Percentiles rank a stretch among this genome's conserved stretches.
These are phyloP conservation scores for Fusarium sp. DNA, from an alignment of 2,329 filamentous ascomycete species.

Conservation along the genomic window DNA sequence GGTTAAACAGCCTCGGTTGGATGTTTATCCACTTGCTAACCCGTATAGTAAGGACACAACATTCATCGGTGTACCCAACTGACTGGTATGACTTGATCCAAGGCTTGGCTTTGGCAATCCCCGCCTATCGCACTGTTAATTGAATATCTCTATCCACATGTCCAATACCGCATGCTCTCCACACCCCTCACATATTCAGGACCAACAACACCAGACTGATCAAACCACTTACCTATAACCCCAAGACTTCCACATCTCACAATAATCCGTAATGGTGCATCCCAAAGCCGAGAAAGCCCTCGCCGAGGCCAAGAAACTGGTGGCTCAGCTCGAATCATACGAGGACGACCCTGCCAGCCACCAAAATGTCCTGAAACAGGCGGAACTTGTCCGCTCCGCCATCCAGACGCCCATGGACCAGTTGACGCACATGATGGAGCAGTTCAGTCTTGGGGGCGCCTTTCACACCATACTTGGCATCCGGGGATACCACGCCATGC, in stretches of 20 bases:
- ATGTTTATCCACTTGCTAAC: slow-evolving; percentile 11
- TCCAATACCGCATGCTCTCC: not conserved
- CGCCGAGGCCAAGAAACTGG: slow-evolving; percentile 46
- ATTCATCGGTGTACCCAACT: not conserved
- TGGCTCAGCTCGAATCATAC: slow-evolving; percentile 46
- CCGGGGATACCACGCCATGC: slow-evolving; percentile 48
- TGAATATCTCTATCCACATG: slow-evolving; percentile 20
- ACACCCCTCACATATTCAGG: not conserved
- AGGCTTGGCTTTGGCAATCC: slow-evolving; percentile 10
- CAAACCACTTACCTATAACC: not conserved
- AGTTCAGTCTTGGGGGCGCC: slow-evolving; percentile 41
- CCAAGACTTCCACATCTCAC: fast-evolving
- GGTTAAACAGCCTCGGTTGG: slow-evolving; percentile 1
- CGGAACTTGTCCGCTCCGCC: slow-evolving; percentile 42
- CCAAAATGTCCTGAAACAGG: slow-evolving; percentile 43
- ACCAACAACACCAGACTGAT: not conserved
- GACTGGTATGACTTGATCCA: not conserved
- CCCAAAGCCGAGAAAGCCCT: slow-evolving; percentile 48
- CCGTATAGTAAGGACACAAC: not conserved
- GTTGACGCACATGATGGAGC: slow-evolving; percentile 45
- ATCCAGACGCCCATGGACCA: slow-evolving; percentile 49
- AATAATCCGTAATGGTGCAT: slow-evolving; percentile 27
- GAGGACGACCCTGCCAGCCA: slow-evolving; percentile 44
- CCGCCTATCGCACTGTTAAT: slow-evolving; percentile 20
- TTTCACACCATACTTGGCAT: slow-evolving; percentile 49